Conservation (phyloP, 1,284 basidiomycete genomes). For the Ustilago xerochloae region DNA sequence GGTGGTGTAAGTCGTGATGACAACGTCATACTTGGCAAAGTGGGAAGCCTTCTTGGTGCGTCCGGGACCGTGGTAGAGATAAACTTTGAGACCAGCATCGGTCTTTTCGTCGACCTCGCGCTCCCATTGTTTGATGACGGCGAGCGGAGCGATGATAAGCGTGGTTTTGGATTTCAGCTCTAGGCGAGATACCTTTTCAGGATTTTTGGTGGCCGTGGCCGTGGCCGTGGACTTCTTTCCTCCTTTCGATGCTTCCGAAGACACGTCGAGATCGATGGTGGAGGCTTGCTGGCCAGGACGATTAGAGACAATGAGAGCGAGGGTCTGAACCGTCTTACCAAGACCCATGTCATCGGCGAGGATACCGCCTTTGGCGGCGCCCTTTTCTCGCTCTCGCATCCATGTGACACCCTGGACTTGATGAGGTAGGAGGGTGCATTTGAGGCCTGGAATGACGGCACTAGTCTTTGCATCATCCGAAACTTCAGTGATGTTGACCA, state of each 20-base stretch:
- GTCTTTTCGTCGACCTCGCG: conserved; percentile 85
- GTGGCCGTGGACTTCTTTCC: conserved; percentile 11
- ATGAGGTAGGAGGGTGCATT: conserved; percentile 82
- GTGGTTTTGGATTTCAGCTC: conserved; percentile 46
- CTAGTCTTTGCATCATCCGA: conserved; percentile 24
- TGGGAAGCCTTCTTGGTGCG: conserved; percentile 49
- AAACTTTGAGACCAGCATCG: conserved; percentile 54
- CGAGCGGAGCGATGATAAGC: conserved; percentile 69
- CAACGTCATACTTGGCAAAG: conserved; percentile 56
- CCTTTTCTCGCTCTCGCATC: conserved; percentile 86
- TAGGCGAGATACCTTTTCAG: conserved; percentile 20
- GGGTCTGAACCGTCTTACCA: conserved; percentile 89
- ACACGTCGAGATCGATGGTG: conserved; percentile 76
- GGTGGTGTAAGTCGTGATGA: conserved; percentile 65
- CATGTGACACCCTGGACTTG: conserved; percentile 85
- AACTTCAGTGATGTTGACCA: conserved; percentile 54
- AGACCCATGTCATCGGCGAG: conserved; percentile 92
- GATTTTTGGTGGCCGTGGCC: neutral
- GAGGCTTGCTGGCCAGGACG: conserved; percentile 79
- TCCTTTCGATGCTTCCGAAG: conserved; percentile 8
- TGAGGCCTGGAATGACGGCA: conserved; percentile 64
- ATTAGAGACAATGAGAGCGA: conserved; percentile 90
- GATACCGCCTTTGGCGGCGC: conserved; percentile 82
- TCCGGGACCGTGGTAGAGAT: conserved; percentile 62
- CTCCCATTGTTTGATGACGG: conserved; percentile 91